phyloP scores from a whole-genome alignment of 257 asterid species.

The Eucommia ulmoides region DNA sequence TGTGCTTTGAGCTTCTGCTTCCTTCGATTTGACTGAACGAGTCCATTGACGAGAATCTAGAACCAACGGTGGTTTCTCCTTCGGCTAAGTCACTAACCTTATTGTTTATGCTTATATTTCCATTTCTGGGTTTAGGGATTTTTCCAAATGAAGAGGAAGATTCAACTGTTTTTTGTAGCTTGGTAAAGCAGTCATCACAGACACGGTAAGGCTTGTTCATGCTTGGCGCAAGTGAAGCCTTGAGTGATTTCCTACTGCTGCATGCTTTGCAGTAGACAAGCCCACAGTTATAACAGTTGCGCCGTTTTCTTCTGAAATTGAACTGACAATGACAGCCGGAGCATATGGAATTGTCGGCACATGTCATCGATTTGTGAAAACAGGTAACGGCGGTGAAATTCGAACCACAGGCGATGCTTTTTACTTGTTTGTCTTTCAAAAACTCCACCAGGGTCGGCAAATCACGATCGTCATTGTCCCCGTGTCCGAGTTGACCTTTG shows the following conservation, averaged over 20 bases:
- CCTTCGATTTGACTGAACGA: constrained; percentile 32
- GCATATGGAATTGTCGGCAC: constrained; percentile 38
- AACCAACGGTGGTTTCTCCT: constrained; percentile 22
- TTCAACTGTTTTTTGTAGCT: constrained; percentile 36
- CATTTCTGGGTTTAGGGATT: constrained; percentile 36
- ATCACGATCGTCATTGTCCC: constrained; percentile 33
- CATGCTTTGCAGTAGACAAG: constrained; percentile 51
- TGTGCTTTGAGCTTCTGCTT: constrained; percentile 15
- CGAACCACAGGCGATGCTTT: constrained; percentile 40
- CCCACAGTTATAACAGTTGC: constrained; percentile 74
- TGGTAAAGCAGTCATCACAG: constrained; percentile 50
- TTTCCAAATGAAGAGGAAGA: constrained; percentile 15
- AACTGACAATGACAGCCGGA: constrained; percentile 47
- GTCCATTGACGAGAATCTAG: constrained; percentile 44
- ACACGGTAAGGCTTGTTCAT: constrained; percentile 41
- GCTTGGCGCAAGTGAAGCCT: constrained; percentile 61
- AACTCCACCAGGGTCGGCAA: constrained; percentile 50
- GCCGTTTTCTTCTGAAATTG: constrained; percentile 44
- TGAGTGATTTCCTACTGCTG: constrained; percentile 37
- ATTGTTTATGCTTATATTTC: constrained; percentile 11
- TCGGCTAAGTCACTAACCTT: constrained; percentile 20
- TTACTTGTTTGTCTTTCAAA: constrained; percentile 45
- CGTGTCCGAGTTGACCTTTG: constrained; percentile 70
- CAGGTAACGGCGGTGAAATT: constrained; percentile 58
- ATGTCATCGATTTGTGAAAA: constrained; percentile 26